phyloP scores from a whole-genome alignment of 2,329 filamentous ascomycete species.

The Periconia macrospinosa region DNA sequence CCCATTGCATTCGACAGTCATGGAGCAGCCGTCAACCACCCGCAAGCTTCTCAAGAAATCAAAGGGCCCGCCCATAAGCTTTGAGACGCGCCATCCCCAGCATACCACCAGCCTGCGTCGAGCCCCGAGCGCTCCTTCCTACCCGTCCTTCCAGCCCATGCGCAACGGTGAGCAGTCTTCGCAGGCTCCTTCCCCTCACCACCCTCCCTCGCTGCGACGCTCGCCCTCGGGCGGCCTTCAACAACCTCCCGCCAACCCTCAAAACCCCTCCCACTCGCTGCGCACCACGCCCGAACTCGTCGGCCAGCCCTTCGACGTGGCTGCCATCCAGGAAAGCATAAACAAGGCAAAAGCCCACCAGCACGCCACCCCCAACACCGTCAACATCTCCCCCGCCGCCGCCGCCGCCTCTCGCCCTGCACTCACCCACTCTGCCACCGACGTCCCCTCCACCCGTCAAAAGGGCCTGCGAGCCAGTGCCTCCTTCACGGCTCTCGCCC shows the following conservation, averaged over 20 bases:
- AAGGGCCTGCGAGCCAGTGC: conserved; percentile 47
- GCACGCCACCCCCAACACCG: neutral
- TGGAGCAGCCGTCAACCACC: neutral
- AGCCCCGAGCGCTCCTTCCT: conserved; percentile 29
- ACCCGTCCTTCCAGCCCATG: conserved; percentile 20
- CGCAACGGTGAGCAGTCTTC: neutral
- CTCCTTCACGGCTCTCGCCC: conserved; percentile 46
- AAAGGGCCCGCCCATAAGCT: conserved; percentile 24
- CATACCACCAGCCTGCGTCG: conserved; percentile 15
- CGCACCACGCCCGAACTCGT: conserved; percentile 8
- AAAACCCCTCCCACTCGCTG: conserved; percentile 7
- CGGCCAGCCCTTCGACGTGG: conserved; percentile 45
- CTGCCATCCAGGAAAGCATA: conserved; percentile 41
- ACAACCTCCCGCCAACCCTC: neutral
- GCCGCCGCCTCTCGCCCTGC: conserved; percentile 24
- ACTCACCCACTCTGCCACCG: conserved; percentile 27
- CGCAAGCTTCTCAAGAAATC: conserved; percentile 9
- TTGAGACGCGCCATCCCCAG: conserved; percentile 14
- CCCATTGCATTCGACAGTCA: neutral
- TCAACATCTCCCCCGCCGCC: conserved; percentile 4
- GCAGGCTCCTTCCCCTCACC: neutral
- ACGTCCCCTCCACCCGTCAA: conserved; percentile 36
- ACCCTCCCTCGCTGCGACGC: neutral
- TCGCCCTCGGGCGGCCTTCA: neutral
- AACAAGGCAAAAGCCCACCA: conserved; percentile 25